A percentile compares a stretch with the other conserved stretches of the same genome.
Evolutionary conservation across 768 basidiomycete genomes (phyloP).

Genomic region (Amanita pseudoporphyria): DNA sequence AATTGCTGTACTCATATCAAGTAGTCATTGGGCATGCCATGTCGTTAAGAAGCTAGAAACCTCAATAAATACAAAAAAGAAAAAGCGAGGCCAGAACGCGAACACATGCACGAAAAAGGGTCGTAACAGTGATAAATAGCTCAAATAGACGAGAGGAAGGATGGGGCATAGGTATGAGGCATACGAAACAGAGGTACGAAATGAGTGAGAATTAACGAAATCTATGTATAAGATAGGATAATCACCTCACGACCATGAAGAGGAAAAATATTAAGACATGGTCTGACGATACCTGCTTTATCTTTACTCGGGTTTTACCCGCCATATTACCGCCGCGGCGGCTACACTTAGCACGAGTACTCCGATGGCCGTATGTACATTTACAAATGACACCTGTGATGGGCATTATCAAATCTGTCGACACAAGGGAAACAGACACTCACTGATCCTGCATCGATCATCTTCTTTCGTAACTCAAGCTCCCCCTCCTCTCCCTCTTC

Average conservation of each 20-base stretch:
- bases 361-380: slow-evolving; percentile 50
- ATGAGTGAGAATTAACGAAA: not conserved
- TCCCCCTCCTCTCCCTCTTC: not conserved
- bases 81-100: not conserved
- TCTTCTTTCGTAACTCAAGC: not conserved
- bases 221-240: slow-evolving; percentile 1
- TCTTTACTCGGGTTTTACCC: slow-evolving; percentile 38
- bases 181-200: not conserved
- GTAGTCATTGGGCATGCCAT: not conserved
- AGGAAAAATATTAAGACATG: not conserved
- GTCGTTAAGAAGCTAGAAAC: not conserved
- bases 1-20: too few relatives aligned
- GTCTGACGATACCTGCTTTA: slow-evolving; percentile 1
- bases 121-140: not conserved
- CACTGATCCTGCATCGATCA: not conserved
- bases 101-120: not conserved
- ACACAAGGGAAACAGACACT: not conserved
- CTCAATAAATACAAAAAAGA: not conserved
- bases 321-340: slow-evolving; percentile 66
- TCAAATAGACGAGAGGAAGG: not conserved
- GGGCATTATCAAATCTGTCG: not conserved
- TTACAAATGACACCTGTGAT: slow-evolving; percentile 19
- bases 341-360: slow-evolving; percentile 58
- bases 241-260: not conserved
- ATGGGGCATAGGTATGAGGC: not conserved